Evolutionary conservation across 2,329 filamentous ascomycete species (phyloP), one percentile per base, ranked within the genome.

Genomic region (Monosporascus cannonballus): DNA sequence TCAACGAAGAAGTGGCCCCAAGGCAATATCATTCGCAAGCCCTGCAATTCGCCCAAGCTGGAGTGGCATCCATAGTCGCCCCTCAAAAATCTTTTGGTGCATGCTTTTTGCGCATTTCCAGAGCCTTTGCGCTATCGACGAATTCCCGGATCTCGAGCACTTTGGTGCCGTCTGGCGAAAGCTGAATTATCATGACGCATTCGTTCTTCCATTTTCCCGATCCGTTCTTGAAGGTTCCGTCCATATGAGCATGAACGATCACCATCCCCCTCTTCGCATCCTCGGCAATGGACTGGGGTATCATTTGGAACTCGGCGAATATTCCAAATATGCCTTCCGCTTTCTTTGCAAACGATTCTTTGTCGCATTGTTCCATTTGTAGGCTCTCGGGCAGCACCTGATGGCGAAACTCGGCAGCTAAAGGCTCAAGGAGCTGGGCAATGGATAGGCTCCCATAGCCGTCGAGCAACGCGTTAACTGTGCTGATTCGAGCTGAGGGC

Each of bases 371-470:
- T 1, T 69, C 67, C 59, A 74, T 69, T 7, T 65, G 66, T 8
- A 76, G 64, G 17, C 71, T 72, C 44, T 62, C 56, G 3, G 73
- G 74, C 8, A 74, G 64, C 4, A 72, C 68, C 46, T 62, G 63
- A 55, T 77, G 71, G 8, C 59, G 65, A 57, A 76, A 76, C 45
- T 68, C 58, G 6, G 60, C 56, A 3, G 69, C 64, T 24, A 71
- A 67, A 4, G 64, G 61, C 41, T 56, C 50, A 17, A 70, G 64
- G 20, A 77, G 66, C n/a, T 66, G 64, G 24, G 67, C 54, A 5
- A 71, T 65, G 1, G 68, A 71, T 3, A 74, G 68, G 36, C 68
- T 72, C 46, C 64, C 61, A 53, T 76, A 76, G 52, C 68, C 70
- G 8, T 66, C 58, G 36, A 76, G 64, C 36, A 72, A 59, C 39